These are phyloP conservation scores for Dactylonectria macrodidyma DNA, from an alignment of 2,329 filamentous ascomycete species.

Conservation along the genomic window DNA sequence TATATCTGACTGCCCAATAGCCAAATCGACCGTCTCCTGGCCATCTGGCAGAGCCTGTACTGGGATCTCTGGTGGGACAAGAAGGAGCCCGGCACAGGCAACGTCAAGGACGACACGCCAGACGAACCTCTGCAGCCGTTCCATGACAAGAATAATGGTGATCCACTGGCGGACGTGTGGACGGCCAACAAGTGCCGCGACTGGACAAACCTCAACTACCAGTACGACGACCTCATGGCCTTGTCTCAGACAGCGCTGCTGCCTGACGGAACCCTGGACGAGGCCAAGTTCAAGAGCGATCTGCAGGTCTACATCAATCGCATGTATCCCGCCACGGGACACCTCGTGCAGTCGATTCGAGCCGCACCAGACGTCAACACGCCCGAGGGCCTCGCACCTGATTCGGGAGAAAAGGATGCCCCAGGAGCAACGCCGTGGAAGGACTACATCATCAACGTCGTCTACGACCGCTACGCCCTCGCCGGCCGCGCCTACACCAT, in stretches of 20 bases:
- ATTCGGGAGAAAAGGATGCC: neutral
- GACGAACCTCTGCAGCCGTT: constrained; percentile 20
- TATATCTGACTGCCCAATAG: neutral
- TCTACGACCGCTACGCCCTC: constrained; percentile 15
- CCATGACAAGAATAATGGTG: constrained; percentile 10
- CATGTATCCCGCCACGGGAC: neutral
- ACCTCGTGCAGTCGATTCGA: neutral
- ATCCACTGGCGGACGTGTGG: neutral
- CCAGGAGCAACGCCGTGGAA: neutral
- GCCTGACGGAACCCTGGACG: neutral
- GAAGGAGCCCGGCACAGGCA: constrained; percentile 3
- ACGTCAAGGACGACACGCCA: neutral
- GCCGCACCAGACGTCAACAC: neutral
- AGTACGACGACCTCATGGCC: constrained; percentile 10
- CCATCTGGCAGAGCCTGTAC: constrained; percentile 34
- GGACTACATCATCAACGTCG: constrained; percentile 21
- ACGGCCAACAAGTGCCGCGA: constrained; percentile 16
- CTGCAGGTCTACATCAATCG: neutral
- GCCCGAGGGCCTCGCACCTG: neutral
- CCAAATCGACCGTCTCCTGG: constrained; percentile 31
- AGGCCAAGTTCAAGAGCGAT: neutral
- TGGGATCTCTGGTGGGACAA: constrained; percentile 31
- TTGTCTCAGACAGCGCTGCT: neutral
- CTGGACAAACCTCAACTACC: constrained; percentile 14
- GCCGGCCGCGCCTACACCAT: constrained; percentile 1